Base-by-base conservation (phyloP, 495 filamentous ascomycete genomes). In the Chlorociboria aeruginascens region DNA sequence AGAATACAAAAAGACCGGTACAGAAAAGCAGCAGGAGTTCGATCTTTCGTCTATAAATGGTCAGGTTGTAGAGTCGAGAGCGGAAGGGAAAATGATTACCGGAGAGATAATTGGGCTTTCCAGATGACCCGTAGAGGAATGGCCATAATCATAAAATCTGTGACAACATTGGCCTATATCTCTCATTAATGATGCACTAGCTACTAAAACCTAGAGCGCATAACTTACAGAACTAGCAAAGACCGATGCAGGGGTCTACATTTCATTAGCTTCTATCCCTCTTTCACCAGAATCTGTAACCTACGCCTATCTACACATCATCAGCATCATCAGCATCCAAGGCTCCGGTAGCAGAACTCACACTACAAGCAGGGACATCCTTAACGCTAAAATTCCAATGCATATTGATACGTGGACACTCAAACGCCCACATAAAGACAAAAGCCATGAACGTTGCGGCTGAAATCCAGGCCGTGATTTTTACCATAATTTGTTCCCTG, bases 121-220 rank as follows among this genome's bases (percentile, higher is more conserved):
- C 46, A 9, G 14, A 54, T 46, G 6, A 48, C 40, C 13, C 37
- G 52, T 1, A 54, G 30, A 16, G 52, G 52, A 31, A 54, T 46
- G 1, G 17, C 43, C 37, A 54, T 36, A 1, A 54, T 6, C 7
- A 54, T 13, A 8, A 54, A 3, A 29, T 50, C 46, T 0, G 52
- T 54, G 2, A 38, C 1, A 14, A 54, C 38, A 28, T 54, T 41
- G 4, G 40, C 45, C 40, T 49, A 14, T 25, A 25, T 25, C 20
- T 25, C 28, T 8, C 20, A 28, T 14, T 10, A 9, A 35, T 37
- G n/a, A 48, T 14, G n/a, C 12, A n/a, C 8, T 14, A 34, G 14
- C 17, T 34, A 16, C 20, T 4, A 13, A 17, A 1, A n/a, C n/a
- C 3, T 13, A 44, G 14, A 45, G 10, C 1, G 12, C 16, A 12